Evolutionary conservation across 1,284 basidiomycete genomes (phyloP), one percentile per base, ranked within the genome.

Genomic region (Rhodotorula mucilaginosa): DNA sequence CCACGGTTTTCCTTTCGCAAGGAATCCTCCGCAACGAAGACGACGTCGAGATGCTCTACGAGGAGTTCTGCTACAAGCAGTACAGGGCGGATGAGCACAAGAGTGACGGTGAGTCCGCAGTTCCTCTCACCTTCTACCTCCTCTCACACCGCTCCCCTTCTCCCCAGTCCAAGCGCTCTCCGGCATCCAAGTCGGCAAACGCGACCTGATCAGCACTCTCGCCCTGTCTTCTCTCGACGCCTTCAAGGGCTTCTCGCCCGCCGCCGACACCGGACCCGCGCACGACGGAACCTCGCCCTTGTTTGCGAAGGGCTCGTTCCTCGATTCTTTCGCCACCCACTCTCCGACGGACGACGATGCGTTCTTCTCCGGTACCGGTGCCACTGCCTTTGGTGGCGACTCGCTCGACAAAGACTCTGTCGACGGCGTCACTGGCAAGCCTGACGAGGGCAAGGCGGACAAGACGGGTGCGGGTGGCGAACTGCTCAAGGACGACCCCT

Each of bases 41-140:
- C 29, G 54, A 62, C 54, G 54, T 51, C 29, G 66, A 61, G 60
- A 49, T 44, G 31, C 34, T 44, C 46, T 67, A 44, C 66, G 46
- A 56, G 18, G 66, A 62, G 60, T 67, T 49, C 54, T 67, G 66
- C 60, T 67, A 67, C 66, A 67, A 67, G 66, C 19, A 57, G 2
- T 19, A 44, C 66, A 58, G 49, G 52, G 18, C 26, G 23, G 21
- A 56, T 46, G 12, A 26, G 60, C 60, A 61, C 47, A 13, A 57
- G 5, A 34, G 29, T 12, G 51, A 67, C 16, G 60, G 65, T 61
- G 51, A 54, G 65, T 23, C 5, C 7, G 34, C 34, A 34, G 34
- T 34, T 34, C 34, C 34, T 34, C 34, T 7, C 7, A 4, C 34
- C 34, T 34, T 34, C 34, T 7, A 34, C 34, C 34, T 34, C 34